Percentiles rank a stretch among this genome's conserved stretches.
Evolutionary conservation across 805 yeast genomes (phyloP).

Genomic region (Candida alai): DNA sequence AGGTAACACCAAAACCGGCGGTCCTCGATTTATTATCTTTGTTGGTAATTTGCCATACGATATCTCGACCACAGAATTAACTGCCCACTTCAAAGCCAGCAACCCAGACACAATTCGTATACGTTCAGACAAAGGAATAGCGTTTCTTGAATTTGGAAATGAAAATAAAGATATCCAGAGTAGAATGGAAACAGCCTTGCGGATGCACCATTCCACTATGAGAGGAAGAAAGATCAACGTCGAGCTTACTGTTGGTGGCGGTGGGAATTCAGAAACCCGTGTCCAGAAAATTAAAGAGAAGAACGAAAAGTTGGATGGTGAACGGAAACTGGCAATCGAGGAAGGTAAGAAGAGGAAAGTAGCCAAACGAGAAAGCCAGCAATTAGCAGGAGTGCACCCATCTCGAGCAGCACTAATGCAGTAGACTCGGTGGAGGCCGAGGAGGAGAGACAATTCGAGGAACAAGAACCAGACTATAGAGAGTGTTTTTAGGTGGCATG

Average conservation of each 20-base stretch:
- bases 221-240: conserved; percentile 82
- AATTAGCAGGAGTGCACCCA: conserved; percentile 49
- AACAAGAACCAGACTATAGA: conserved; percentile 1
- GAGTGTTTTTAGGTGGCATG: too few species aligned
- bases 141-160: conserved; percentile 77
- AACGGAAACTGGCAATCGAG: conserved; percentile 49
- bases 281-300: conserved; percentile 68
- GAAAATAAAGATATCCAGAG: conserved; percentile 62
- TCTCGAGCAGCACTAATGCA: conserved; percentile 58
- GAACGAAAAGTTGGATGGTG: conserved; percentile 70
- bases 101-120: conserved; percentile 75
- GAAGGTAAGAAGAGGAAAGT: conserved; percentile 26
- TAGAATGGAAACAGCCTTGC: conserved; percentile 79
- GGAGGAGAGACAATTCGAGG: not conserved
- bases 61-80: conserved; percentile 56
- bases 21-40: conserved; percentile 75
- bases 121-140: conserved; percentile 85
- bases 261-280: conserved; percentile 77
- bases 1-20: conserved; percentile 45
- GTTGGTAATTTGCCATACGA: conserved; percentile 88
- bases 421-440: too few species aligned
- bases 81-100: conserved; percentile 67
- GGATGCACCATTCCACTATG: conserved; percentile 73
- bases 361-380: conserved; percentile 6
- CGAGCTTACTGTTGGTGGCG: conserved; percentile 97